These are phyloP conservation scores for Nidula microcarpa DNA, from an alignment of 768 basidiomycete species.

Conservation along the genomic window DNA sequence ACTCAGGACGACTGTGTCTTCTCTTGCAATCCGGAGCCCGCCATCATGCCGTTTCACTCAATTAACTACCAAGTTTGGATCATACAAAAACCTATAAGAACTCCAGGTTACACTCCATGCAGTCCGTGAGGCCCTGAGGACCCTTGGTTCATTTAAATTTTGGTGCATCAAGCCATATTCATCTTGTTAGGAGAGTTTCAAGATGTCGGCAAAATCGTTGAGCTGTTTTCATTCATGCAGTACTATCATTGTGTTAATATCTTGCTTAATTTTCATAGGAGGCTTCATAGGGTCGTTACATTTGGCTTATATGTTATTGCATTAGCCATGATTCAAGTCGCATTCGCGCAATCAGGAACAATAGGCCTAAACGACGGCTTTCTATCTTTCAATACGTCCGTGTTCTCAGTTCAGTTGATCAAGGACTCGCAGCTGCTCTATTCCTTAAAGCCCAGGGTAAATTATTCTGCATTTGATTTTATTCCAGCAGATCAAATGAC, in stretches of 20 bases:
- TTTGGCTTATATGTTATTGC: neutral
- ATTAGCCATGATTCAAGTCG: constrained; percentile 2
- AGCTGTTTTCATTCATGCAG: no score
- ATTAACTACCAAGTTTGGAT: no score
- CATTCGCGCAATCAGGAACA: constrained; percentile 23
- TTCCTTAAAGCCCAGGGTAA: constrained; percentile 36
- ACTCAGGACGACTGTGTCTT: no score
- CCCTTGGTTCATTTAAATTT: no score
- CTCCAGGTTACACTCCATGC: no score
- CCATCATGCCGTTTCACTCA: no score
- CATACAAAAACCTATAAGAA: no score
- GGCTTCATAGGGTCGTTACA: neutral
- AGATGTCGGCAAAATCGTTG: no score
- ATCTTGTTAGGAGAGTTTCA: no score
- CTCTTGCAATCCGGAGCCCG: no score
- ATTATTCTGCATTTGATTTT: constrained; percentile 42
- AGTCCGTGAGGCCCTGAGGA: no score
- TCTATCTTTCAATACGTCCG: constrained; percentile 39
- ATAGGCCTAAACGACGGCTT: constrained; percentile 47
- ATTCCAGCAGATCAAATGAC: constrained; percentile 50
- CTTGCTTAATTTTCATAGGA: neutral
- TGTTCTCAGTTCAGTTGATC: constrained; percentile 42
- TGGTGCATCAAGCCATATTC: no score
- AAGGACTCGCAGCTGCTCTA: constrained; percentile 56
- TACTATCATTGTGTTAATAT: neutral